Percentiles rank a stretch among this genome's conserved stretches.
These are phyloP conservation scores for Strobilomyces echinocephalus DNA, from an alignment of 768 basidiomycete species.

Conservation along the genomic window DNA sequence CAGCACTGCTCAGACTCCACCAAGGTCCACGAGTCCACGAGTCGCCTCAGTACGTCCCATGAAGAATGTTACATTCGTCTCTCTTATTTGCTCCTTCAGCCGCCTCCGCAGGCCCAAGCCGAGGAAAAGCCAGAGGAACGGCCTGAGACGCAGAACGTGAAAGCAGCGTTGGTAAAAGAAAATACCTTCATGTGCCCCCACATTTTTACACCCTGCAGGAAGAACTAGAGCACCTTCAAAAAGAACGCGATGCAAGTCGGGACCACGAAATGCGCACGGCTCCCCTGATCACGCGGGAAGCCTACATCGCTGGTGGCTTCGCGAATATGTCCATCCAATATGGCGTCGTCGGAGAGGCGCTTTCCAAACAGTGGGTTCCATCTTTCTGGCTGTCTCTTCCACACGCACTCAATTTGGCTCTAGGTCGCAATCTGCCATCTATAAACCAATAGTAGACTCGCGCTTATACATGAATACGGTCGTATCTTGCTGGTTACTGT, in stretches of 20 bases:
- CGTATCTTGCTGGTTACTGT: conserved; percentile 6
- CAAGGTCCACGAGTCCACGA: background rate
- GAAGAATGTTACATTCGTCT: background rate
- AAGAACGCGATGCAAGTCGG: conserved; percentile 5
- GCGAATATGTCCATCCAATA: conserved; percentile 43
- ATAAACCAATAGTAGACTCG: conserved; percentile 38
- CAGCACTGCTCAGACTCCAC: background rate
- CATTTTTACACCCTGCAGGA: background rate
- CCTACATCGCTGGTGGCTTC: conserved; percentile 28
- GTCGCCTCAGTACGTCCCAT: background rate
- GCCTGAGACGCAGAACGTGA: background rate
- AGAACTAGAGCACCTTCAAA: conserved; percentile 9
- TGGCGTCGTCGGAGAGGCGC: conserved; percentile 46
- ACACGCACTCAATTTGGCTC: conserved; percentile 6
- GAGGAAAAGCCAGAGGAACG: background rate
- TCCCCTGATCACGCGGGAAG: conserved; percentile 45
- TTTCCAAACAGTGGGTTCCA: conserved; percentile 27
- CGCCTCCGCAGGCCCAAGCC: background rate
- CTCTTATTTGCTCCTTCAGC: background rate
- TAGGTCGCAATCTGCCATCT: conserved; percentile 28
- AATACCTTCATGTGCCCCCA: background rate
- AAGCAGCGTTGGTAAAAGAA: background rate
- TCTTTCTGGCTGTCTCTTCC: background rate
- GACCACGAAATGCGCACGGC: conserved; percentile 37
- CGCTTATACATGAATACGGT: conserved; percentile 65